phyloP scores from a whole-genome alignment of 2,329 filamentous ascomycete genomes.

The Elsinoe perseae region DNA sequence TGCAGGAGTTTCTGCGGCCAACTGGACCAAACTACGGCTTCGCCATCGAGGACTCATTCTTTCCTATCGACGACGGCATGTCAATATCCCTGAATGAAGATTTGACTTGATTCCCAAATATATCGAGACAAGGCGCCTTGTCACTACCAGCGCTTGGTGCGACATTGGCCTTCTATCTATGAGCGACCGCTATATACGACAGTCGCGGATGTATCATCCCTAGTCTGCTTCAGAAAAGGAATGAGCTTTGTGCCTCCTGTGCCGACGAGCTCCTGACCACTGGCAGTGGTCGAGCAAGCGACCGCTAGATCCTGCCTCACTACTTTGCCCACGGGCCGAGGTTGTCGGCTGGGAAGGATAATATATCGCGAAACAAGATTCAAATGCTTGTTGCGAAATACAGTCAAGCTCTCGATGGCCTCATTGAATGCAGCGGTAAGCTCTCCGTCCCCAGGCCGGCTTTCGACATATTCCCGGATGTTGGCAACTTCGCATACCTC shows the following conservation, averaged over 20 bases:
- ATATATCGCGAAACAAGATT: constrained; percentile 48
- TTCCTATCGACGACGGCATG: constrained; percentile 24
- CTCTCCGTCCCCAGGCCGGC: constrained; percentile 27
- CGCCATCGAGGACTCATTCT: constrained; percentile 23
- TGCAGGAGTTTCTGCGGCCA: constrained; percentile 26
- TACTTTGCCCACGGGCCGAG: constrained; percentile 22
- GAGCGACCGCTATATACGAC: neutral
- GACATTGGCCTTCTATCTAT: neutral
- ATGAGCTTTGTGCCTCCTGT: constrained; percentile 49
- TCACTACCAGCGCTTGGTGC: neutral
- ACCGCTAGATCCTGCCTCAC: constrained; percentile 39
- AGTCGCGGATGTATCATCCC: constrained; percentile 39
- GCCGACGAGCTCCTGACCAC: constrained; percentile 36
- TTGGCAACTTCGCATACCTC: constrained; percentile 39
- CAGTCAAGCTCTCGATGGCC: constrained; percentile 38
- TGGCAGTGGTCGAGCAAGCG: constrained; percentile 35
- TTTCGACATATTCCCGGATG: constrained; percentile 39
- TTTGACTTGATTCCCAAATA: neutral
- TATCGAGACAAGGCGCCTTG: neutral
- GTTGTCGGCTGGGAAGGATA: constrained; percentile 34
- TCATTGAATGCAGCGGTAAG: constrained; percentile 41
- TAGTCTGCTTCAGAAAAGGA: constrained; percentile 45
- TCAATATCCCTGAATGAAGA: neutral
- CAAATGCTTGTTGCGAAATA: constrained; percentile 46
- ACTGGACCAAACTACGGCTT: constrained; percentile 22